phyloP scores from a whole-genome alignment of 2,329 filamentous ascomycete genomes.

The Zymoseptoria tritici region DNA sequence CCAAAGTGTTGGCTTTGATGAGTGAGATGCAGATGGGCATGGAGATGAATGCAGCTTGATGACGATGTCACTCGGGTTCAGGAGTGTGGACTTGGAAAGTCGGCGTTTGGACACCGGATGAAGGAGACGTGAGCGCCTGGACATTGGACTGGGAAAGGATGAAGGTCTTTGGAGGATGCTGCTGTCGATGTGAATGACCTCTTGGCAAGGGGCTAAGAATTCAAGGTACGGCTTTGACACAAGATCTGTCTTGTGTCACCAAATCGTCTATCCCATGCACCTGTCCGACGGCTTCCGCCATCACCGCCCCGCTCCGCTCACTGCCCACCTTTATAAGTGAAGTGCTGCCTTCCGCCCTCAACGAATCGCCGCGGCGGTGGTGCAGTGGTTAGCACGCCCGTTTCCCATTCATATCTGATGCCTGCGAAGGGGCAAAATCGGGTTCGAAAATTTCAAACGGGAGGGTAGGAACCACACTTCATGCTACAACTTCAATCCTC shows the following conservation, averaged over 20 bases:
- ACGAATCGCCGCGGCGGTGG: background rate
- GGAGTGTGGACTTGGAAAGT: background rate
- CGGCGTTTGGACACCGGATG: background rate
- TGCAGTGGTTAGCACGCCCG: slow-evolving; percentile 1
- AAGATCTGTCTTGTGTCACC: background rate
- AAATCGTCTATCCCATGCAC: background rate
- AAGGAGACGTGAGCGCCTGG: background rate
- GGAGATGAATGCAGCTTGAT: background rate
- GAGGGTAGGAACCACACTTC: background rate
- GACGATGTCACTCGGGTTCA: background rate
- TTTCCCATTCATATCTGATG: background rate
- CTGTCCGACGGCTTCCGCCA: background rate
- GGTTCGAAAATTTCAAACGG: background rate
- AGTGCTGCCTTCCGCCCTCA: background rate
- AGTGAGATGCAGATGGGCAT: background rate
- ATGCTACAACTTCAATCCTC: too few relatives aligned
- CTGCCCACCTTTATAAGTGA: background rate
- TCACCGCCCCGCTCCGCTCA: background rate
- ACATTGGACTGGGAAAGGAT: background rate
- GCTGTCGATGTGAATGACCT: background rate
- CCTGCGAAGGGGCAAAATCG: background rate
- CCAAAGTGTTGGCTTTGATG: background rate
- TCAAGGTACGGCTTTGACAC: too few relatives aligned
- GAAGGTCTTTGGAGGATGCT: background rate
- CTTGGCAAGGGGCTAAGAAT: background rate